Conservation (phyloP, 495 filamentous ascomycete species). For the Tirmania nivea region DNA sequence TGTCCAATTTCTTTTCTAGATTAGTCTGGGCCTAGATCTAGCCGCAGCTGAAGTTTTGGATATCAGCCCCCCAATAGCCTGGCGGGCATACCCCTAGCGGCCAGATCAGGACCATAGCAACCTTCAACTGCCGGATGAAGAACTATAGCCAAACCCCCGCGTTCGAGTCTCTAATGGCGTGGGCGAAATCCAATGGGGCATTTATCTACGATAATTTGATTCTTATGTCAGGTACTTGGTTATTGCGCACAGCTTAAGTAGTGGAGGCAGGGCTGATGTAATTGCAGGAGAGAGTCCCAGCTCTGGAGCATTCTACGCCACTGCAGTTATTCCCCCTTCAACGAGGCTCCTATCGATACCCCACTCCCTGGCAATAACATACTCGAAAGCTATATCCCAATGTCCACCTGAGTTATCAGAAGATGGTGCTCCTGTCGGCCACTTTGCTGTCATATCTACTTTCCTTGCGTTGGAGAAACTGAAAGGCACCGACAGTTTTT, state of each 20-base stretch:
- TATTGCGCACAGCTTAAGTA: too few species aligned
- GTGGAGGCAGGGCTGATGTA: too few species aligned
- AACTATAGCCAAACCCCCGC: too few species aligned
- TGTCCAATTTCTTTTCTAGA: too few species aligned
- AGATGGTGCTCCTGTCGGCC: not conserved
- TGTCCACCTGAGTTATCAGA: conserved; percentile 7
- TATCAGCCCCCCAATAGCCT: too few species aligned
- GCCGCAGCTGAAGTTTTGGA: too few species aligned
- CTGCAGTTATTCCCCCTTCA: conserved; percentile 5
- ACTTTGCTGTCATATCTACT: conserved; percentile 23
- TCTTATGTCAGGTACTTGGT: not conserved
- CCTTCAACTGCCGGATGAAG: too few species aligned
- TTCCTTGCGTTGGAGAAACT: conserved; percentile 38
- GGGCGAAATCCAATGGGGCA: not conserved
- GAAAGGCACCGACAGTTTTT: conserved; percentile 29
- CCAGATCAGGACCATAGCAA: too few species aligned
- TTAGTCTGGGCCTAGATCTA: too few species aligned
- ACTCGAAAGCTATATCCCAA: conserved; percentile 3
- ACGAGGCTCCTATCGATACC: conserved; percentile 11
- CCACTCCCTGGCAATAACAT: conserved; percentile 11
- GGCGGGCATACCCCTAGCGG: too few species aligned
- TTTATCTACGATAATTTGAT: not conserved
- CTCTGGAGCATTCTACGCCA: not conserved
- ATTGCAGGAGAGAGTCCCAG: too few species aligned
- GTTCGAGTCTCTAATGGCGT: not conserved